These are phyloP conservation scores for Trichoderma gamsii DNA, from an alignment of 495 filamentous ascomycete species.

Conservation along the genomic window DNA sequence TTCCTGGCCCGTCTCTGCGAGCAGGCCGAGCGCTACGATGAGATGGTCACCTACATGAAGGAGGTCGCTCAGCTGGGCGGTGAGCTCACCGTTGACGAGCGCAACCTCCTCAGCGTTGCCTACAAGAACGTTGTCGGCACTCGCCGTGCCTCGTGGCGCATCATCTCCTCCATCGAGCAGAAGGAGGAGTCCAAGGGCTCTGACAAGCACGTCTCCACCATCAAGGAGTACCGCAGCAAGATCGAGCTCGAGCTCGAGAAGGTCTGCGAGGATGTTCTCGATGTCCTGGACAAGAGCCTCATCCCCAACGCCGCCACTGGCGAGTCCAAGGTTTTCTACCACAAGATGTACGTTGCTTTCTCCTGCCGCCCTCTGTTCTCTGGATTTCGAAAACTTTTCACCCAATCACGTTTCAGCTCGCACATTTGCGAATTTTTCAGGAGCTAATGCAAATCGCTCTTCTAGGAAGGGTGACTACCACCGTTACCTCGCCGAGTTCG, in stretches of 20 bases:
- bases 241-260: constrained; percentile 97
- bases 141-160: constrained; percentile 97
- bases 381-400: background rate
- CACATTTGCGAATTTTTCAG: constrained; percentile 10
- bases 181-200: constrained; percentile 99
- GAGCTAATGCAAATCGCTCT: constrained; percentile 13
- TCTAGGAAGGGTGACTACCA: constrained; percentile 99
- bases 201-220: constrained; percentile 92
- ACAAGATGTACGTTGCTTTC: constrained; percentile 86
- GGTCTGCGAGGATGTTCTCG: constrained; percentile 97
- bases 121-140: constrained; percentile 99
- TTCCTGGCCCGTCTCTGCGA: constrained; percentile 99
- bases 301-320: constrained; percentile 97
- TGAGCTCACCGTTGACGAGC: constrained; percentile 95
- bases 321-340: constrained; percentile 99
- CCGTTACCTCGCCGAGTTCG: constrained; percentile 98
- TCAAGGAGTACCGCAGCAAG: constrained; percentile 97
- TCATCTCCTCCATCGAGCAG: constrained; percentile 99
- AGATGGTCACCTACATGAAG: constrained; percentile 99
- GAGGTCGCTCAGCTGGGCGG: constrained; percentile 99
- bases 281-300: constrained; percentile 89
- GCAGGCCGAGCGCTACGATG: constrained; percentile 99
- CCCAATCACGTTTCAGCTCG: background rate
- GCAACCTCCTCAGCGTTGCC: constrained; percentile 96
- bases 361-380: background rate